phyloP scores from a whole-genome alignment of 495 filamentous ascomycete genomes.

The Penicillium paxilli region DNA sequence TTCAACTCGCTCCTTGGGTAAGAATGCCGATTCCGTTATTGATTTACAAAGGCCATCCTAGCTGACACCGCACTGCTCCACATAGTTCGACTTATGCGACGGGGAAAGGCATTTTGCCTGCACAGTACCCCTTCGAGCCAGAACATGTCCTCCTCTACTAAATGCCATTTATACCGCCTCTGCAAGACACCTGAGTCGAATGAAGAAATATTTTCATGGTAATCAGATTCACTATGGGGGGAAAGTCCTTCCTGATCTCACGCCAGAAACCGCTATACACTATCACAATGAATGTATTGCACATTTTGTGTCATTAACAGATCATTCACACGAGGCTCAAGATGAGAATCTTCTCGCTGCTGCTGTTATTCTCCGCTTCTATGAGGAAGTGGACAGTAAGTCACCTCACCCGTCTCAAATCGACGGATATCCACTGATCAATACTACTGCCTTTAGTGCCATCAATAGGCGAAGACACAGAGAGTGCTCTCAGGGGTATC shows the following conservation, averaged over 20 bases:
- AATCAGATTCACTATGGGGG: constrained; percentile 19
- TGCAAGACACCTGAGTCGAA: constrained; percentile 25
- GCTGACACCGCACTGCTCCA: neutral
- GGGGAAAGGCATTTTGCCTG: constrained; percentile 31
- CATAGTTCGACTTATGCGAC: constrained; percentile 26
- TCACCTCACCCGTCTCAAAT: neutral
- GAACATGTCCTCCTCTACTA: constrained; percentile 27
- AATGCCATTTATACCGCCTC: constrained; percentile 35
- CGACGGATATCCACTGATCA: neutral
- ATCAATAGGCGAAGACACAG: constrained; percentile 14
- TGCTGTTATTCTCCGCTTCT: constrained; percentile 32
- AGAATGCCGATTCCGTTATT: neutral
- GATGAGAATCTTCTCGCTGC: constrained; percentile 31
- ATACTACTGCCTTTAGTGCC: neutral
- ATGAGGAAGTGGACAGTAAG: constrained; percentile 33
- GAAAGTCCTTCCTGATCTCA: constrained; percentile 18
- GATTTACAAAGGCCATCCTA: neutral
- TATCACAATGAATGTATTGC: constrained; percentile 31
- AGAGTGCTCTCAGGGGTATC: constrained; percentile 14
- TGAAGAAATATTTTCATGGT: constrained; percentile 17
- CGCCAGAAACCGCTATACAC: constrained; percentile 21
- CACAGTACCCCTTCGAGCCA: constrained; percentile 29
- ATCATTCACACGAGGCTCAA: constrained; percentile 14
- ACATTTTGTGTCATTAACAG: constrained; percentile 18
- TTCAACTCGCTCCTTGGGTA: constrained; percentile 30